Evolutionary conservation across 2,329 filamentous ascomycete genomes (phyloP).

Genomic region (Phialophora tarda): DNA sequence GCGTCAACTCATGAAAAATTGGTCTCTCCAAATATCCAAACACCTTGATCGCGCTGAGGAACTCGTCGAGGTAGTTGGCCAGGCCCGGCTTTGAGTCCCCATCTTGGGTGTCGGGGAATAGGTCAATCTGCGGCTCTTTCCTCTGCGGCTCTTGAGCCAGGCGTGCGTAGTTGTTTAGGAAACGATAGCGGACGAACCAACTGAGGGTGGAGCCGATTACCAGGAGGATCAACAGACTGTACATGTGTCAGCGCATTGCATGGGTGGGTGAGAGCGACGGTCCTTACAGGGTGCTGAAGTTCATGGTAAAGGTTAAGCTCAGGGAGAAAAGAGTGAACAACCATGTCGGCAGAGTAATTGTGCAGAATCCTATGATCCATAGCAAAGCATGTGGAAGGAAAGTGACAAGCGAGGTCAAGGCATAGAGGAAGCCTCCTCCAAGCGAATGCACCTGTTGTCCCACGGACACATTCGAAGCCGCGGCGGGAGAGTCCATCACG

Average conservation of each 20-base stretch:
- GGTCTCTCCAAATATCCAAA: slow-evolving; percentile 96
- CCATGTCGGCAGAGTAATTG: slow-evolving; percentile 86
- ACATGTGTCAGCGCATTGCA: slow-evolving; percentile 5
- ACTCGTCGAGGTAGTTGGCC: slow-evolving; percentile 97
- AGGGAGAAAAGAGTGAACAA: slow-evolving; percentile 90
- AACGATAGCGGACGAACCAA: slow-evolving; percentile 94
- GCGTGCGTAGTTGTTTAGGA: slow-evolving; percentile 95
- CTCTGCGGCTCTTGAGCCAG: slow-evolving; percentile 92
- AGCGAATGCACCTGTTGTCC: slow-evolving; percentile 14
- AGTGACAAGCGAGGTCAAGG: slow-evolving; percentile 46
- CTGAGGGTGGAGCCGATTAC: slow-evolving; percentile 81
- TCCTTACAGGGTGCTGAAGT: slow-evolving; percentile 87
- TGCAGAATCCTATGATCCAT: slow-evolving; percentile 82
- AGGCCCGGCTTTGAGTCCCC: slow-evolving; percentile 87
- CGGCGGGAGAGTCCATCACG: slow-evolving; percentile 22
- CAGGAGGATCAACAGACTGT: slow-evolving; percentile 75
- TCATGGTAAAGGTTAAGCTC: slow-evolving; percentile 97
- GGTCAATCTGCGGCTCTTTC: slow-evolving; percentile 92
- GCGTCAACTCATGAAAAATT: slow-evolving; percentile 95
- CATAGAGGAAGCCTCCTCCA: slow-evolving; percentile 28
- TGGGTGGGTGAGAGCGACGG: not conserved
- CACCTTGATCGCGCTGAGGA: slow-evolving; percentile 97
- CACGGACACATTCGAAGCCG: slow-evolving; percentile 7
- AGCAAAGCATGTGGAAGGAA: slow-evolving; percentile 68
- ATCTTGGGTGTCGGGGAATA: slow-evolving; percentile 92